A percentile compares a stretch with the other conserved stretches of the same genome.
Conservation (phyloP, 2,329 filamentous ascomycete genomes). For the Scleromitrula shiraiana region DNA sequence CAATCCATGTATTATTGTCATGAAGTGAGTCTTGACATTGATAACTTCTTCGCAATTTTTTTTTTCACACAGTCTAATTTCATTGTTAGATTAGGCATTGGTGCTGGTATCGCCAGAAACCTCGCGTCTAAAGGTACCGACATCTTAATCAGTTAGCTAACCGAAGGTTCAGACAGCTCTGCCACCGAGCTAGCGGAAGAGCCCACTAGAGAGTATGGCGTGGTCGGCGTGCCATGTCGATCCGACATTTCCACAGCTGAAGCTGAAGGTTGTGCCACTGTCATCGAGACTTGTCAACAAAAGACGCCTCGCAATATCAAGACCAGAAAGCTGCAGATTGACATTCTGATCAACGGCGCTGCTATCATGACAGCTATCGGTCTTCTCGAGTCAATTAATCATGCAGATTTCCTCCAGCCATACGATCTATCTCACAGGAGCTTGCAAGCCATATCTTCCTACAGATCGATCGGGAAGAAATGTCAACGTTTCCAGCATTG, state of each 20-base stretch:
- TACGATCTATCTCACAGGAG: conserved; percentile 72
- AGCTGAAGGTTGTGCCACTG: conserved; percentile 48
- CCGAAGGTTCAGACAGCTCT: conserved; percentile 44
- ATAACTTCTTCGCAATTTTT: neutral
- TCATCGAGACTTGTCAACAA: conserved; percentile 45
- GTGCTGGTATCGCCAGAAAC: conserved; percentile 50
- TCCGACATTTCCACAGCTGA: conserved; percentile 58
- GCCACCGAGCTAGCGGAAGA: conserved; percentile 45
- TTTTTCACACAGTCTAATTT: conserved; percentile 1
- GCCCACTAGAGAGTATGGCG: conserved; percentile 46
- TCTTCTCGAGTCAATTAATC: conserved; percentile 49
- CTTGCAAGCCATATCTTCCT: conserved; percentile 59
- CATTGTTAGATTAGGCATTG: conserved; percentile 73
- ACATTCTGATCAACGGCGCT: conserved; percentile 81
- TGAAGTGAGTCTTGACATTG: too few species aligned
- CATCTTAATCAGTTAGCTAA: conserved; percentile 56
- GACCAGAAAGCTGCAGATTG: conserved; percentile 55
- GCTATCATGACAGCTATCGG: conserved; percentile 56
- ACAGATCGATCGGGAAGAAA: conserved; percentile 56
- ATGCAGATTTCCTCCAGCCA: conserved; percentile 57
- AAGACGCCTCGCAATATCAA: conserved; percentile 2
- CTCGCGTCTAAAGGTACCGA: conserved; percentile 57
- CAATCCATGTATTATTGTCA: neutral
- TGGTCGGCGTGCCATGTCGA: conserved; percentile 55
- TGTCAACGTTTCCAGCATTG: conserved; percentile 51